A percentile compares a stretch with the other conserved stretches of the same genome.
phyloP scores from a whole-genome alignment of 768 basidiomycete genomes.

The Neoboletus magnificus region DNA sequence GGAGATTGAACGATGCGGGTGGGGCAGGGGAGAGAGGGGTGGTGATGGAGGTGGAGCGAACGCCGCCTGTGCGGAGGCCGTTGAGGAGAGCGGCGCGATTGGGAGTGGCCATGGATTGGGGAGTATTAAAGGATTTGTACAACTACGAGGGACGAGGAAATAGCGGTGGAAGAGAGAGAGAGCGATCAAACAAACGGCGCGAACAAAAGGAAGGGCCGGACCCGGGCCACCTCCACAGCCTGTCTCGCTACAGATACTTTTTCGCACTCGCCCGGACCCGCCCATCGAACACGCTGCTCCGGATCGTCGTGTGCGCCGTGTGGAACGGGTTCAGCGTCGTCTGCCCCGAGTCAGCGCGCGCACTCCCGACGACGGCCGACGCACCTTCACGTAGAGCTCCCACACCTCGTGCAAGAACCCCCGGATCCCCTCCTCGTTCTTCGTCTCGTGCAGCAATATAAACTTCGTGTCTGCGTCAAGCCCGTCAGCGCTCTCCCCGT shows the following conservation, averaged over 20 bases:
- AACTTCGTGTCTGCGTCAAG: conserved; percentile 81
- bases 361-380: conserved; percentile 4
- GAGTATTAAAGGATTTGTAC: conserved; percentile 25
- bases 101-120: conserved; percentile 40
- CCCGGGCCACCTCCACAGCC: conserved; percentile 18
- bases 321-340: conserved; percentile 95
- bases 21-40: conserved; percentile 71
- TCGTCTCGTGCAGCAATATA: conserved; percentile 87
- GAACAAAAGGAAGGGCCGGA: conserved; percentile 19
- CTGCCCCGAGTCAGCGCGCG: conserved; percentile 37
- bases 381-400: conserved; percentile 96
- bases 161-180: conserved; percentile 8
- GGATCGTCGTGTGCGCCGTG: conserved; percentile 79
- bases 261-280: conserved; percentile 84
- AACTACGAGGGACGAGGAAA: conserved; percentile 10
- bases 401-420: conserved; percentile 92
- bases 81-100: conserved; percentile 81
- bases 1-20: conserved; percentile 57
- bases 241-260: conserved; percentile 56
- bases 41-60: conserved; percentile 63
- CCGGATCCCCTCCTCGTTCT: conserved; percentile 96
- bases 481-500: background rate
- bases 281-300: conserved; percentile 76
- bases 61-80: conserved; percentile 87
- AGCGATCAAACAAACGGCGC: conserved; percentile 4